Evolutionary conservation across 208 protist species (phyloP), one percentile per base, ranked within the genome.

Genomic region (Borovskyia barvae): DNA sequence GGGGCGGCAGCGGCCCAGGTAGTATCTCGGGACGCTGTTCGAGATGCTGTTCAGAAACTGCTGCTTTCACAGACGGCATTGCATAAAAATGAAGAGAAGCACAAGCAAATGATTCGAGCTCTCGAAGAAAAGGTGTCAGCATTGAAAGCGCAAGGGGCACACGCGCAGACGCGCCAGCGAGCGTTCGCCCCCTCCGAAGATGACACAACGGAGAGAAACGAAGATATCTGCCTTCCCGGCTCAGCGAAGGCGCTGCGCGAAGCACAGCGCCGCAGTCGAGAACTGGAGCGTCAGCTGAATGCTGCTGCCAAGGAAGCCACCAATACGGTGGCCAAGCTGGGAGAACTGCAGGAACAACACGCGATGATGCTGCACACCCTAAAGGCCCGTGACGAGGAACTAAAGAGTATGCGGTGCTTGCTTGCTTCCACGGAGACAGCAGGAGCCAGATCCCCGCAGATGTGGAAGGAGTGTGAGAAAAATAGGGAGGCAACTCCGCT

Each of bases 41-140:
- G 79, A 1, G 71, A 79, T 17, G 75, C 62, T 2, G 62, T 69
- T 19, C 66, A 76, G 65, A 58, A 69, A 41, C 57, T 62, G 58
- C 61, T 57, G 36, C 45, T 60, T 19, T 29, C 64, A 5, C 37
- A 77, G 8, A 41, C 69, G 9, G 48, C 55, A 25, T 53, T 56
- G 11, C 24, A 8, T 12, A 41, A 25, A 19, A 66, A 39, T 2
- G 67, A 73, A 40, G 53, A 30, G 33, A 63, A 58, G 41, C 48
- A 77, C 7, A 11, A 19, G 17, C 12, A 41, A n/a, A 58, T 69
- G 40, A 59, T 75, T 20, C 32, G 56, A 54, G 46, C 52, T 11
- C 49, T 77, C 5, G 64, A 80, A 49, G 47, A 59, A 12, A 53
- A 81, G 46, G 55, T 73, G 17, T 50, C 41, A 17, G 43, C 68